Evolutionary conservation across 805 yeast genomes (phyloP), one percentile per base, ranked within the genome.

Genomic region (Debaryomyces hansenii): DNA sequence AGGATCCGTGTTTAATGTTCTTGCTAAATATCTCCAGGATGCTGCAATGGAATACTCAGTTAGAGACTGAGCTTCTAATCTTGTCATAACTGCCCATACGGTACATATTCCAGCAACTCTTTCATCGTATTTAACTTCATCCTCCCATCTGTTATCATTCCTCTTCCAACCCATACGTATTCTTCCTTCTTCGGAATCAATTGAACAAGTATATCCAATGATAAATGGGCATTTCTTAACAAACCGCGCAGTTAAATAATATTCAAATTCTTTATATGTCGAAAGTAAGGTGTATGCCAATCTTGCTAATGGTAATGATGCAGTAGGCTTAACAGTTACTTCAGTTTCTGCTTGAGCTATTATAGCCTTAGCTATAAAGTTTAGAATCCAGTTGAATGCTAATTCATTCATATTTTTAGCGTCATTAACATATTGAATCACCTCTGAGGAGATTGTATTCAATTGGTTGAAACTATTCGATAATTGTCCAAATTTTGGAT

Each of bases 281-380:
- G 75, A 59, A 55, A 90, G 59, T 35, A 90, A 59, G 28, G 74
- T 70, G 14, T 79, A 58, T 0, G 92, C 70, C 29, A 92, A 65
- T 55, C 77, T 78, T 0, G 89, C 96, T 38, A 94, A 68, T 0
- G 99, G 96, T 7, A 87, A 58, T 0, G 97, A 87, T 3, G 90
- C 82, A 37, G 80, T 78, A 1, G 95, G 84, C 47, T 84, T 80
- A 0, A 87, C 95, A 12, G 86, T 76, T 7, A 90, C 91, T 64
- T 94, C 99, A 1, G 95, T 81, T 64, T 91, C 98, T 1, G 97
- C 92, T 67, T 94, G 99, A 21, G 86, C 81, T 1, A 94, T 88
- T 1, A 91, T 69, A 3, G 92, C 87, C 60, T 94, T 94, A 4
- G 97, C 86, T 24, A 87, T 78, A 58, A 85, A 85, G 59, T 94